phyloP scores from a whole-genome alignment of 75 land plant genomes.

The Selaginella moellendorffii region DNA sequence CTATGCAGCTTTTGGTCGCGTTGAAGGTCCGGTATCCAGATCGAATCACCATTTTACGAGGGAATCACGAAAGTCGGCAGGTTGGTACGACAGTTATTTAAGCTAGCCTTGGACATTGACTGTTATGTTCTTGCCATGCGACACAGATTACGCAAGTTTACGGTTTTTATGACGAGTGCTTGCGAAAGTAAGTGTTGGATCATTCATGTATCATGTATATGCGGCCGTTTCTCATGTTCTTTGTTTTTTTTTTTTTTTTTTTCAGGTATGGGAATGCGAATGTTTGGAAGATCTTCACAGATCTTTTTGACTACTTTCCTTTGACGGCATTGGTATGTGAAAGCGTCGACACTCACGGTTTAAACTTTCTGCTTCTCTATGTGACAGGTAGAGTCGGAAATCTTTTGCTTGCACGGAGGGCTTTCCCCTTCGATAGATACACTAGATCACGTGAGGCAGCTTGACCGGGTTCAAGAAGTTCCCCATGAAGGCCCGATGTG shows the following conservation, averaged over 20 bases:
- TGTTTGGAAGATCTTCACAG: constrained; percentile 92
- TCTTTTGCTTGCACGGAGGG: constrained; percentile 89
- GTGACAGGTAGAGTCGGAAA: constrained; percentile 74
- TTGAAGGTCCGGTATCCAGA: constrained; percentile 80
- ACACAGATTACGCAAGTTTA: constrained; percentile 95
- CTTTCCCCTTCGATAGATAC: constrained; percentile 90
- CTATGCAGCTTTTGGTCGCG: constrained; percentile 66
- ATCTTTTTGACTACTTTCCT: constrained; percentile 84
- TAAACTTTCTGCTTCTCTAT: neutral
- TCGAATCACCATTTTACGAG: constrained; percentile 78
- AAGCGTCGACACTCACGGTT: neutral
- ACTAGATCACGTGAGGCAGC: constrained; percentile 76
- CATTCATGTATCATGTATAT: neutral
- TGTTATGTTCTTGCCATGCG: neutral
- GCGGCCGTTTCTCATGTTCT: neutral
- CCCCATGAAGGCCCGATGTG: constrained; percentile 96
- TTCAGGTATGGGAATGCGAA: constrained; percentile 82
- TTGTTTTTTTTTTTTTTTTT: constrained; percentile 4
- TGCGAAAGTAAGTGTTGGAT: constrained; percentile 54
- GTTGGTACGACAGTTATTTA: constrained; percentile 14
- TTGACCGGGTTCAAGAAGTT: constrained; percentile 93
- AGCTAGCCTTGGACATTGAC: neutral
- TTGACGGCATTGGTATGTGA: constrained; percentile 65
- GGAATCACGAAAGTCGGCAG: constrained; percentile 92
- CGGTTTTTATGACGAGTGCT: constrained; percentile 88